Base-by-base conservation (phyloP, 2,329 filamentous ascomycete species). In the Colletotrichum sp. region DNA sequence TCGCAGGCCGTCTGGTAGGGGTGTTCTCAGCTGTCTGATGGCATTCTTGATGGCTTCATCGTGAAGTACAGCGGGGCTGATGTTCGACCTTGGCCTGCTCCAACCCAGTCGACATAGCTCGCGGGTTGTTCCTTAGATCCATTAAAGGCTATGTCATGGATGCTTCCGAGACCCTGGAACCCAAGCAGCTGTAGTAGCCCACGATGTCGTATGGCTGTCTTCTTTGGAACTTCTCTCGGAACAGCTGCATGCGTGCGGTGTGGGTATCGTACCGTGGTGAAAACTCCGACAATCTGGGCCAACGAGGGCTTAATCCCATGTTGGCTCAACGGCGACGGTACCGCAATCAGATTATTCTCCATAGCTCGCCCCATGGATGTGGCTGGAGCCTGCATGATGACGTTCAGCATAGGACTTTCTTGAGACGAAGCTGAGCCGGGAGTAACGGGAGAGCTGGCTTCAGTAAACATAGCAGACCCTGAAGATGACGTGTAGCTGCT, bases 201-300 rank as follows among this genome's bases (percentile, higher is more conserved):
- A 22, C n/a, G 44, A 12, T 22, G 44, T 48, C 44, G 44, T 12
- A 48, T 48, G n/a, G n/a, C 44, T 48, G 44, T 48, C 6, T n/a
- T n/a, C 9, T 48, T n/a, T 12, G 19, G 19, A n/a, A n/a, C 5
- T n/a, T 48, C 19, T 48, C 44, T 48, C 3, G 19, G 44, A 4
- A 48, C 44, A 48, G 11, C 19, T n/a, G 19, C 16, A 1, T 19
- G 12, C 44, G 19, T 48, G 6, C 19, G 19, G 0, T 11, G 19
- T 1, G 19, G 44, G 5, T n/a, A 48, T 12, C 9, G 2, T 1
- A 48, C 0, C 44, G 44, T 48, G 0, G 1, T 13, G 19, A 6
- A 48, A n/a, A 48, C 19, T 48, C 44, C 2, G 44, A 22, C 19
- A 6, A 48, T 19, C 19, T 12, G 19, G 3, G 39, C 3, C 3